phyloP scores from a whole-genome alignment of 768 basidiomycete genomes.

The Pulveroboletus sp. region DNA sequence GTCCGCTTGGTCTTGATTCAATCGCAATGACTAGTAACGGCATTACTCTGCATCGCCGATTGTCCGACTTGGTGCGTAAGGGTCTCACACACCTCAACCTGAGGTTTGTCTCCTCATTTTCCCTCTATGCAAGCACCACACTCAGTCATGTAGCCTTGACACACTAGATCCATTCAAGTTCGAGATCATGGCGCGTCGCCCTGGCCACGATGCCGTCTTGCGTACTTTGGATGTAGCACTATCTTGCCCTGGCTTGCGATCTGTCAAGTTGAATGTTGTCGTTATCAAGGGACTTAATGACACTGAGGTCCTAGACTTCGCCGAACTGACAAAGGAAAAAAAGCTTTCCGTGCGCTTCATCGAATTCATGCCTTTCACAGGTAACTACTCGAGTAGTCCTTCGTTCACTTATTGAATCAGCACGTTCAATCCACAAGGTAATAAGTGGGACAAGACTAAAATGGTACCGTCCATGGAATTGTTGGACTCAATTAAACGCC shows the following conservation, averaged over 20 bases:
- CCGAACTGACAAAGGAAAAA: slow-evolving; percentile 64
- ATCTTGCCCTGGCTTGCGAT: slow-evolving; percentile 41
- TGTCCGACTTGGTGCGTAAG: slow-evolving; percentile 60
- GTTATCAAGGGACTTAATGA: slow-evolving; percentile 80
- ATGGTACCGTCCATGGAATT: slow-evolving; percentile 75
- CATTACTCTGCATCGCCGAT: slow-evolving; percentile 63
- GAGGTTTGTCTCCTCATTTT: slow-evolving; percentile 37
- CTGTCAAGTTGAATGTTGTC: slow-evolving; percentile 82
- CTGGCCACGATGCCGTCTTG: slow-evolving; percentile 73
- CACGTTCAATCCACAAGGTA: slow-evolving; percentile 44
- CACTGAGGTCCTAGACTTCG: slow-evolving; percentile 72
- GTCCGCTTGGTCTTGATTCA: slow-evolving; percentile 55
- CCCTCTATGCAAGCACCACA: not conserved
- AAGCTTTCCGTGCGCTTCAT: slow-evolving; percentile 77
- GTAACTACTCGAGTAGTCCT: slow-evolving; percentile 33
- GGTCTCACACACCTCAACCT: slow-evolving; percentile 77
- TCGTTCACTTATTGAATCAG: slow-evolving; percentile 1
- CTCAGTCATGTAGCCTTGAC: slow-evolving; percentile 54
- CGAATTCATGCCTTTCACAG: slow-evolving; percentile 93
- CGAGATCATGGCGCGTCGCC: slow-evolving; percentile 77
- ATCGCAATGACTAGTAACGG: slow-evolving; percentile 89
- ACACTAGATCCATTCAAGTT: slow-evolving; percentile 85
- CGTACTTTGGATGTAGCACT: slow-evolving; percentile 63
- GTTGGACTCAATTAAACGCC: slow-evolving; percentile 43
- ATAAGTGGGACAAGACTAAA: slow-evolving; percentile 78